Percentiles rank a stretch among this genome's conserved stretches.
These are phyloP conservation scores for Simmondsia chinensis DNA, from an alignment of 148 eudicot genomes.

Conservation along the genomic window DNA sequence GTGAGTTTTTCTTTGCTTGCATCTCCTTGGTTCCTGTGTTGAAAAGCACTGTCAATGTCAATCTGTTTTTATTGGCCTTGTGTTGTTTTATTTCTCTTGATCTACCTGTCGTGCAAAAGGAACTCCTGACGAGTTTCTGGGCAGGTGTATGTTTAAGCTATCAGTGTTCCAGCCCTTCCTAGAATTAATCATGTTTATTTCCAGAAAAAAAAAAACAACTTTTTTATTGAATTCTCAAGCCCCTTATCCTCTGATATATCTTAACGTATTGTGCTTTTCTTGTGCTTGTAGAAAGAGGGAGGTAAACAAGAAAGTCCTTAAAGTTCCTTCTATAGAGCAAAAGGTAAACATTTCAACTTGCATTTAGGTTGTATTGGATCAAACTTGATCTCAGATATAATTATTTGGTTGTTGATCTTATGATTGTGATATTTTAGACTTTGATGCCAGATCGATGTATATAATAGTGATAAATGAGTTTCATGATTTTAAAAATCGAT, in stretches of 20 bases:
- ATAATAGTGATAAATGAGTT: too few species aligned
- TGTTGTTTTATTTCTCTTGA: background rate
- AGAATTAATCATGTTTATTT: background rate
- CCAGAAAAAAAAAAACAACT: background rate
- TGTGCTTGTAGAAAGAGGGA: slow-evolving; percentile 77
- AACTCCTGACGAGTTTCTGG: too few species aligned
- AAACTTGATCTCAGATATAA: background rate
- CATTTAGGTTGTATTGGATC: background rate
- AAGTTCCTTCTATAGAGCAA: slow-evolving; percentile 93
- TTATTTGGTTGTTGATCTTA: too few species aligned
- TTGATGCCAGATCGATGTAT: too few species aligned
- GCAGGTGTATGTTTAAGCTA: too few species aligned
- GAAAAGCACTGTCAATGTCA: background rate
- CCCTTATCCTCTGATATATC: background rate
- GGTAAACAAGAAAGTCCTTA: slow-evolving; percentile 97
- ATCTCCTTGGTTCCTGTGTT: background rate
- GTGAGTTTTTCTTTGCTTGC: slow-evolving; percentile 39
- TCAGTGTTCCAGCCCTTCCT: too few species aligned
- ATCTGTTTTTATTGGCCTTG: background rate
- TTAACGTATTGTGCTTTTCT: slow-evolving; percentile 3
- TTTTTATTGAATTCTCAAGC: background rate
- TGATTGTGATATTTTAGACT: too few species aligned
- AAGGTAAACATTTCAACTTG: slow-evolving; percentile 38
- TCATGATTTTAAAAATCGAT: too few species aligned
- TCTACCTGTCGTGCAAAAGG: background rate